Evolutionary conservation across 2,329 filamentous ascomycete genomes (phyloP), one percentile per base, ranked within the genome.

Genomic region (Fusarium algeriense): DNA sequence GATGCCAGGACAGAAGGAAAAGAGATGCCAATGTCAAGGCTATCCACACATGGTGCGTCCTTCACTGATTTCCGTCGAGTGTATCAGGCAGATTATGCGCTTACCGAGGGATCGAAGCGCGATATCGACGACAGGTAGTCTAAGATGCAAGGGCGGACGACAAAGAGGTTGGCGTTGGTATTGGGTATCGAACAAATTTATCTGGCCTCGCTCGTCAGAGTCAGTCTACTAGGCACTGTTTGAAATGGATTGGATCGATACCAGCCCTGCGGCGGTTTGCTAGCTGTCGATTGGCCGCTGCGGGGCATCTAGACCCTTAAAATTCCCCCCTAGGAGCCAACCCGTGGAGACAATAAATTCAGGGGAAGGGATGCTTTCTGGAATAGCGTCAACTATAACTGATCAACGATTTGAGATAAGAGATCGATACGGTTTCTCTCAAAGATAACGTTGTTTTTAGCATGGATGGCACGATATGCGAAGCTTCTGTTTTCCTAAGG

Each of bases 11-110:
- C 37, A 62, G 55, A 62, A 50, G 49, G 30, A 50, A 67, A 63
- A 56, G 40, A 43, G 49, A 41, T 50, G 30, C 35, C 44, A 26
- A 60, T 48, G 49, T 63, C 17, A 50, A 50, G 54, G 64, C 73
- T 76, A 76, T 65, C 55, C 69, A 73, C 69, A 69, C 74, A 75
- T 75, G 69, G 60, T 76, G 71, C 57, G 60, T 55, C 52, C 44
- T 49, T 55, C 30, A 53, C 49, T 45, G 26, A 48, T 40, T 50
- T 34, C 41, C 46, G 64, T 46, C 38, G 38, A 44, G 38, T 19
- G 26, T 63, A 35, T 46, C 35, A 48, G 37, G 45, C 40, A 26
- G 12, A 13, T 19, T 63, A 57, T 56, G 60, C 49, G 57, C 53
- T 59, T 57, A 54, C 66, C 62, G 54, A 37, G 50, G 37, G 37